phyloP scores from a whole-genome alignment of 768 basidiomycete species.

The Trametes elegans region DNA sequence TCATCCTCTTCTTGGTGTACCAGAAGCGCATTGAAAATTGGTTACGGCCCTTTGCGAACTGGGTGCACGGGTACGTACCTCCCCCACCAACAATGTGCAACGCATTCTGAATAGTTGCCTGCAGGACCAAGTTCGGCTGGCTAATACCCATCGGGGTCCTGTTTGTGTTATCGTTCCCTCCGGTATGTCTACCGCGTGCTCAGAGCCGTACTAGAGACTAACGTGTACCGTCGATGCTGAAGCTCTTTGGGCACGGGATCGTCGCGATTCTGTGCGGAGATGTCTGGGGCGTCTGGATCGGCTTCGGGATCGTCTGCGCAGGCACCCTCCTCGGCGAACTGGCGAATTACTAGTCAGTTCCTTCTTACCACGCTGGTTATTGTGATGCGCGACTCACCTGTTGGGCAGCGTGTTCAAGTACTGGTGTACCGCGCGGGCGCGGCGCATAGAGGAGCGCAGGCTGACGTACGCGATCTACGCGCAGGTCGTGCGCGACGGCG shows the following conservation, averaged over 20 bases:
- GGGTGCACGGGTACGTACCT: not conserved
- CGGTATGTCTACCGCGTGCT: slow-evolving; percentile 21
- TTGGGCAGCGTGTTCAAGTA: slow-evolving; percentile 79
- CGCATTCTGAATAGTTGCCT: too few relatives aligned
- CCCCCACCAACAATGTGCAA: too few relatives aligned
- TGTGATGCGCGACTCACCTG: not conserved
- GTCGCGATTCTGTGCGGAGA: slow-evolving; percentile 58
- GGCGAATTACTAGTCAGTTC: too few relatives aligned
- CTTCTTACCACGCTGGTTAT: too few relatives aligned
- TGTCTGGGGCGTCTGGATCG: slow-evolving; percentile 31
- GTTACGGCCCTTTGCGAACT: slow-evolving; percentile 58
- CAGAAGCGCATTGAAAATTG: slow-evolving; percentile 59
- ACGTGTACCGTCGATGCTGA: not conserved
- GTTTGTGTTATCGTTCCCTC: slow-evolving; percentile 40
- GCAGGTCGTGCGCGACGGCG: slow-evolving; percentile 76
- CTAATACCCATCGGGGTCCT: slow-evolving; percentile 42
- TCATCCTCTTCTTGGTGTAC: slow-evolving; percentile 38
- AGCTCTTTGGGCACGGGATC: slow-evolving; percentile 85
- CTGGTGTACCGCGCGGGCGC: slow-evolving; percentile 67
- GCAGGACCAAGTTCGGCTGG: slow-evolving; percentile 24
- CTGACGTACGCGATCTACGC: slow-evolving; percentile 48
- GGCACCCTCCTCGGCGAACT: slow-evolving; percentile 84
- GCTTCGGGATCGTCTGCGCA: slow-evolving; percentile 80
- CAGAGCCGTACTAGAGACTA: too few relatives aligned
- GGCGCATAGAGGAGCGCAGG: slow-evolving; percentile 50